These are phyloP conservation scores for Carpinus fangiana DNA, from an alignment of 306 rosid genomes.

Conservation along the genomic window DNA sequence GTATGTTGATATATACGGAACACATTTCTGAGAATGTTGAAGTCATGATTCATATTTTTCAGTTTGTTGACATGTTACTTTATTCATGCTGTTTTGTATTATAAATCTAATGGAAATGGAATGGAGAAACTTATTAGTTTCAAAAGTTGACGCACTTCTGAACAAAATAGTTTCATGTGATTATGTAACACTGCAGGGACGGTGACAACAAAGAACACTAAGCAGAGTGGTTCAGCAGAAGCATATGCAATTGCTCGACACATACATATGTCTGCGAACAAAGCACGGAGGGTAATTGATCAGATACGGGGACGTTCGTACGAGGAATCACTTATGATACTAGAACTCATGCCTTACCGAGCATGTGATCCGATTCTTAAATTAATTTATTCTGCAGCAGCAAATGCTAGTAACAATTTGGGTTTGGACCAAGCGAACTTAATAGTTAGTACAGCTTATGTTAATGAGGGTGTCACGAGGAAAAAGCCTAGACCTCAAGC, in stretches of 20 bases:
- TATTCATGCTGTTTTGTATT: not conserved
- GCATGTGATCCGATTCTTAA: slow-evolving; percentile 46
- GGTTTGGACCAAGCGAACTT: slow-evolving; percentile 50
- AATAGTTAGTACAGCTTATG: slow-evolving; percentile 48
- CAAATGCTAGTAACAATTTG: slow-evolving; percentile 51
- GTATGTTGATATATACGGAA: not conserved
- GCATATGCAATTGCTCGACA: slow-evolving; percentile 40
- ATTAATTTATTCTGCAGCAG: slow-evolving; percentile 52
- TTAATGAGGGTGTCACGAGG: slow-evolving; percentile 48
- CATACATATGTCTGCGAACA: slow-evolving; percentile 49
- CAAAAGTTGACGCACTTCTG: not conserved
- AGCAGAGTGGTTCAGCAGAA: slow-evolving; percentile 32
- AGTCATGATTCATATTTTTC: slow-evolving; percentile 12
- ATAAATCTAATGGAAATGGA: slow-evolving; percentile 15
- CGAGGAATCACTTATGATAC: slow-evolving; percentile 41
- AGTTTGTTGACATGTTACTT: not conserved
- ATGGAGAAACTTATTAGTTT: not conserved
- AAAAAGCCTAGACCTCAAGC: slow-evolving; percentile 40
- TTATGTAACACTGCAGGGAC: slow-evolving; percentile 35
- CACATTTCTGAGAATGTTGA: slow-evolving; percentile 9
- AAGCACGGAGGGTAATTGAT: slow-evolving; percentile 49
- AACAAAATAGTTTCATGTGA: slow-evolving; percentile 1
- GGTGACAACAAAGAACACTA: slow-evolving; percentile 27
- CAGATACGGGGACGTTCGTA: slow-evolving; percentile 43
- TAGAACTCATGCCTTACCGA: slow-evolving; percentile 51